Evolutionary conservation across 2,329 filamentous ascomycete species (phyloP).

Genomic region (Fusarium succisae): DNA sequence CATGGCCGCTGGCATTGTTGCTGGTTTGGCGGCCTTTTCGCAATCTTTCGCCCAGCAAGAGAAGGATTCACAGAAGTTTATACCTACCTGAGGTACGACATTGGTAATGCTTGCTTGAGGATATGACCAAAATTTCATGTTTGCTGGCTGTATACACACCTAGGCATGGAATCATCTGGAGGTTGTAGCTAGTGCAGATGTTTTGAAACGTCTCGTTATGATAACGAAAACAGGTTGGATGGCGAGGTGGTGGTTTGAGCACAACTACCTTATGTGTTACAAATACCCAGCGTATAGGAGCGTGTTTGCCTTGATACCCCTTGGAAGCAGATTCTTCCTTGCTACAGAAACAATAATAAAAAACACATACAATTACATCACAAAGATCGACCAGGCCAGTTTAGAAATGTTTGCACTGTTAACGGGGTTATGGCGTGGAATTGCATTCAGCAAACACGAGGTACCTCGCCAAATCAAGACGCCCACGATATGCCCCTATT

Average conservation of each 20-base stretch:
- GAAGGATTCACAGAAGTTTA: constrained; percentile 73
- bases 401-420: not conserved
- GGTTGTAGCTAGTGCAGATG: not conserved
- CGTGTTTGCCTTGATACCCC: constrained; percentile 36
- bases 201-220: constrained; percentile 17
- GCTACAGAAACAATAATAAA: not conserved
- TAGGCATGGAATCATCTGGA: not conserved
- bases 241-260: not conserved
- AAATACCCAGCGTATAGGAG: not conserved
- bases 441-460: not conserved
- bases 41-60: constrained; percentile 75
- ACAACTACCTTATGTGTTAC: not conserved
- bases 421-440: not conserved
- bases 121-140: not conserved
- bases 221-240: constrained; percentile 20
- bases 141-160: not conserved
- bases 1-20: constrained; percentile 79
- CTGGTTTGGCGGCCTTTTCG: constrained; percentile 79
- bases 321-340: constrained; percentile 8
- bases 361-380: not conserved
- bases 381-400: too few relatives aligned
- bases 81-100: constrained; percentile 55
- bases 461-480: not conserved
- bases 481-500: not conserved
- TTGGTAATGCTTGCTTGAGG: not conserved